phyloP scores from a whole-genome alignment of 2,329 filamentous ascomycete genomes.

The Paraphoma chrysanthemicola region DNA sequence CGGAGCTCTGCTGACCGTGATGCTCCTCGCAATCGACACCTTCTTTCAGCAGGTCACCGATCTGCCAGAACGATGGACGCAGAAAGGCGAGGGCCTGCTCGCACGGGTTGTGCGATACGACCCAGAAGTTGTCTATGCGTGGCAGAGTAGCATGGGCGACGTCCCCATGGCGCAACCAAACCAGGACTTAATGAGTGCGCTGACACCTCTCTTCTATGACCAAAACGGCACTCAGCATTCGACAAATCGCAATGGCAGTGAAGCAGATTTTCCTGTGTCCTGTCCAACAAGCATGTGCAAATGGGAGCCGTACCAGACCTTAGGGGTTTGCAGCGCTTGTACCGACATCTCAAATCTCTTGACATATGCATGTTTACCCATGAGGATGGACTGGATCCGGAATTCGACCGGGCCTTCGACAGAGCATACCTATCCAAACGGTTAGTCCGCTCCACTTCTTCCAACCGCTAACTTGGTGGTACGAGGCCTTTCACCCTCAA shows the following conservation, averaged over 20 bases:
- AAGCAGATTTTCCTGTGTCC: slow-evolving; percentile 30
- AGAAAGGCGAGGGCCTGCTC: slow-evolving; percentile 18
- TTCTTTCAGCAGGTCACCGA: slow-evolving; percentile 41
- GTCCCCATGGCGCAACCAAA: background rate
- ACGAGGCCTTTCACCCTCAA: too few species aligned
- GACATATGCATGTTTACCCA: slow-evolving; percentile 20
- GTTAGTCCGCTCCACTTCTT: too few species aligned
- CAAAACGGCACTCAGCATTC: slow-evolving; percentile 23
- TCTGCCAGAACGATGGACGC: slow-evolving; percentile 9
- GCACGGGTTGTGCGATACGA: slow-evolving; percentile 14
- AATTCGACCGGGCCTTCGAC: too few species aligned
- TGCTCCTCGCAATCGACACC: slow-evolving; percentile 32
- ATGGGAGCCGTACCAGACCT: slow-evolving; percentile 26
- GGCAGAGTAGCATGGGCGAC: background rate
- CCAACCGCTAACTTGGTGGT: too few species aligned
- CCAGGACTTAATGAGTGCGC: background rate
- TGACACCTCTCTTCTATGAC: slow-evolving; percentile 21
- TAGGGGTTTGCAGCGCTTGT: slow-evolving; percentile 34
- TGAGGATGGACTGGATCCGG: slow-evolving; percentile 23
- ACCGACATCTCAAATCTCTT: slow-evolving; percentile 21
- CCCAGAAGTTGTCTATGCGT: background rate
- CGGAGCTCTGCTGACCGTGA: slow-evolving; percentile 25
- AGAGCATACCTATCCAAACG: too few species aligned
- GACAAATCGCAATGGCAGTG: slow-evolving; percentile 16
- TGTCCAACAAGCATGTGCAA: slow-evolving; percentile 34